Evolutionary conservation across 2,329 filamentous ascomycete genomes (phyloP).

Genomic region (Trichophaea hybrida): DNA sequence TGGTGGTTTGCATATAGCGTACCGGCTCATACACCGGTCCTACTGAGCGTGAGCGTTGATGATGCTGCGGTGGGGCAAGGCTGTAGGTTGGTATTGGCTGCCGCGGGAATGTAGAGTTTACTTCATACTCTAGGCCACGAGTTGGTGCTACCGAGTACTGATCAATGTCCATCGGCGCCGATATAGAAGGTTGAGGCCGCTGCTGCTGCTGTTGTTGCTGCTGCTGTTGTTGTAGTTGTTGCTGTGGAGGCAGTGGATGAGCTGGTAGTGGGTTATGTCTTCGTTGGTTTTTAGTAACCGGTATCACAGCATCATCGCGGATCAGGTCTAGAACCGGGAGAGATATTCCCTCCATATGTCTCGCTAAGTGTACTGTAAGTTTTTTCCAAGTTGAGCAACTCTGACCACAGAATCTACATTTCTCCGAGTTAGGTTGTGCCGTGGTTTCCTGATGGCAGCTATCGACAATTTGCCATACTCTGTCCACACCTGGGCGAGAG

Average conservation of each 20-base stretch:
- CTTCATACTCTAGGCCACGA: not conserved
- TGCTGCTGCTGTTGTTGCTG: not conserved
- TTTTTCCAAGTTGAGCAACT: constrained; percentile 79
- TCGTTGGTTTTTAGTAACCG: not conserved
- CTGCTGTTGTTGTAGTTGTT: not conserved
- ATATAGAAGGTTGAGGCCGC: not conserved
- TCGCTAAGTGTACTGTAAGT: constrained; percentile 78
- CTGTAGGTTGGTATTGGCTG: not conserved
- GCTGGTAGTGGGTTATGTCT: not conserved
- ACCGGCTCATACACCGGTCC: not conserved
- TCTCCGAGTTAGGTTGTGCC: constrained; percentile 54
- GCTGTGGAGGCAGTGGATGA: not conserved
- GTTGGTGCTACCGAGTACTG: not conserved
- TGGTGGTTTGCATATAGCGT: not conserved
- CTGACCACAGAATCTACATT: constrained; percentile 77
- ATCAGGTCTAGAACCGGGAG: constrained; percentile 55
- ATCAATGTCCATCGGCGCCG: constrained; percentile 1
- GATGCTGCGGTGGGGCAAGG: not conserved
- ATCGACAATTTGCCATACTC: constrained; percentile 65
- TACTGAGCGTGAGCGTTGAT: constrained; percentile 5
- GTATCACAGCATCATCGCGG: constrained; percentile 30
- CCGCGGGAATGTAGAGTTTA: not conserved
- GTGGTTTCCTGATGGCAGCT: constrained; percentile 57
- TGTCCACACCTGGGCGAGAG: constrained; percentile 37
- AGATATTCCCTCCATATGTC: constrained; percentile 86